Percentiles rank a stretch among this genome's conserved stretches.
Conservation (phyloP, 495 filamentous ascomycete species). For the Penicillium atrosanguineum region DNA sequence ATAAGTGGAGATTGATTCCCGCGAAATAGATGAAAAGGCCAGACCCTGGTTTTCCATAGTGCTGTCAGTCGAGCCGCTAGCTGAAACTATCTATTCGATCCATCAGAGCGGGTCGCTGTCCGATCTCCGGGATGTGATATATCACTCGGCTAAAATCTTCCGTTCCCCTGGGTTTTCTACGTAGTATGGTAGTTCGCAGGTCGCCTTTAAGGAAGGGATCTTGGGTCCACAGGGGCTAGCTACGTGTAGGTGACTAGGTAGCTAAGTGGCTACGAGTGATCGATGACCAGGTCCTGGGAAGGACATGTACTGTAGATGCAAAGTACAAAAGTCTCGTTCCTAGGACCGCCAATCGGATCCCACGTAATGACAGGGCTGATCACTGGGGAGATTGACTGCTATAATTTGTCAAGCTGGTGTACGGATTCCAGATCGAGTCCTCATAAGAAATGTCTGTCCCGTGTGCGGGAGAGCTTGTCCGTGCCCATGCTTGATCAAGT, state of each 20-base stretch:
- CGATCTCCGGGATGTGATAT: slow-evolving; percentile 29
- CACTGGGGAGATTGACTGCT: neutral
- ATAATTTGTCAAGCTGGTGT: slow-evolving; percentile 13
- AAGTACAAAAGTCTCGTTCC: neutral
- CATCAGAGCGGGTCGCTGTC: slow-evolving; percentile 16
- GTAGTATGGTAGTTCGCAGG: neutral
- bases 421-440: neutral
- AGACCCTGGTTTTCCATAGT: neutral
- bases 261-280: neutral
- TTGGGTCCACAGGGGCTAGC: neutral
- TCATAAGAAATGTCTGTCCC: slow-evolving; percentile 4
- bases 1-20: neutral
- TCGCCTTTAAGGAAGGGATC: neutral
- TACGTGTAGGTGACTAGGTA: neutral
- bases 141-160: slow-evolving; percentile 15
- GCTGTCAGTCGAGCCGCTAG: slow-evolving; percentile 14
- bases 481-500: neutral
- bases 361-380: neutral
- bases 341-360: neutral
- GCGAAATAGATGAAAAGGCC: neutral
- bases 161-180: slow-evolving; percentile 6
- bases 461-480: slow-evolving; percentile 1
- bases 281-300: slow-evolving; percentile 1
- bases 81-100: slow-evolving; percentile 24
- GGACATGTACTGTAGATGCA: neutral